Evolutionary conservation across 2,329 filamentous ascomycete species (phyloP), one percentile per base, ranked within the genome.

Genomic region (Alternaria burnsii): DNA sequence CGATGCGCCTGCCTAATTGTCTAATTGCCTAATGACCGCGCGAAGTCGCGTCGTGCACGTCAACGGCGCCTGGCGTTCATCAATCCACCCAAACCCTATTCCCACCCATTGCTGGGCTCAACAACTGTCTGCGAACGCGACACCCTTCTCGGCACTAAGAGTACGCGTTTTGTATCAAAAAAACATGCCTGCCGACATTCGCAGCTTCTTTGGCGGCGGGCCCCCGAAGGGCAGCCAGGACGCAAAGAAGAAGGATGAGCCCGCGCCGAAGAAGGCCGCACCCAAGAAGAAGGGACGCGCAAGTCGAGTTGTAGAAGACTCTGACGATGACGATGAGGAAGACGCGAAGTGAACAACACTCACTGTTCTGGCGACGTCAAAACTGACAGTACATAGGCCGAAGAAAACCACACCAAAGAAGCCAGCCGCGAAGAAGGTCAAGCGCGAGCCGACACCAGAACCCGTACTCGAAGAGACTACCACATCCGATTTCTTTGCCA

Each of bases 151-250:
- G 10, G 14, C 18, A 24, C 20, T 43, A 24, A 36, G 22, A 16
- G 12, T 6, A 26, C 30, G 34, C 55, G 44, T 47, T 40, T 57
- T 50, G 24, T 44, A 52, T 44, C 2, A 16, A 30, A 18, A 59
- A 36, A n/a, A 97, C 97, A 97, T 97, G 93, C 88, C 93, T 55
- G 76, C 85, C 65, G 94, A 98, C 80, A 98, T 97, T 73, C 87
- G 94, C 74, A 93, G 85, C 71, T 98, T 97, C 81, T 97, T 98
- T 82, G 89, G 90, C 56, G 88, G 91, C 66, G 94, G 93, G 16
- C 58, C 58, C 62, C 93, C 93, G 78, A 83, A 85, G 69, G 81
- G 85, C 81, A 74, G 66, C 66, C 72, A 76, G 65, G 66, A 61
- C 41, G 67, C 69, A 30, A 69, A 68, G 60, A 74, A 76, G 66